Percentiles rank a stretch among this genome's conserved stretches.
Evolutionary conservation across 1,139 yeast species (phyloP).

Genomic region (Nakaseomyces uthaithaninus): DNA sequence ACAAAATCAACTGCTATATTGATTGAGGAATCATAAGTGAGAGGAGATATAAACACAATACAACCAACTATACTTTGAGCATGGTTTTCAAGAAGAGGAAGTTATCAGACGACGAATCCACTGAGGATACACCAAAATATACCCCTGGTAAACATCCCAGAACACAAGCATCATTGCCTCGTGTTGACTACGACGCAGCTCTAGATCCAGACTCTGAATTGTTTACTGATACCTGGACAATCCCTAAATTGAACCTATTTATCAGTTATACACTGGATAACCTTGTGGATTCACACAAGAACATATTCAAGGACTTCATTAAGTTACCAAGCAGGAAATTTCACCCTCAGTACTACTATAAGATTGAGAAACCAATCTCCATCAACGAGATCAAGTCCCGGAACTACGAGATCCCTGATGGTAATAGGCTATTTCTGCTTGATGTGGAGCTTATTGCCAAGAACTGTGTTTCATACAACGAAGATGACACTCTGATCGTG

Average conservation of each 20-base stretch:
- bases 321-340: slow-evolving; percentile 65
- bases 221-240: slow-evolving; percentile 29
- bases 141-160: slow-evolving; percentile 31
- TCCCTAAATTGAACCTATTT: slow-evolving; percentile 28
- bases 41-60: neutral
- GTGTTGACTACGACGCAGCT: slow-evolving; percentile 25
- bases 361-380: slow-evolving; percentile 59
- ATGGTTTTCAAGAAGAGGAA: slow-evolving; percentile 28
- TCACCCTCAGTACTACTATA: slow-evolving; percentile 75
- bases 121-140: slow-evolving; percentile 14
- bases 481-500: slow-evolving; percentile 54
- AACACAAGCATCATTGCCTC: slow-evolving; percentile 17
- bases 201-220: slow-evolving; percentile 28
- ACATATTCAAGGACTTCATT: slow-evolving; percentile 48
- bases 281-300: slow-evolving; percentile 27
- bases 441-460: slow-evolving; percentile 51
- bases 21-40: neutral
- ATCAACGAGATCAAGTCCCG: slow-evolving; percentile 50
- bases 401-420: slow-evolving; percentile 37
- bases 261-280: slow-evolving; percentile 31
- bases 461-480: slow-evolving; percentile 58
- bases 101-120: slow-evolving; percentile 16
- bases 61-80: neutral
- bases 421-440: slow-evolving; percentile 35
- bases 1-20: slow-evolving; percentile 1